A percentile compares a stretch with the other conserved stretches of the same genome.
phyloP scores from a whole-genome alignment of 2,329 filamentous ascomycete genomes.

The Alternaria sp. region DNA sequence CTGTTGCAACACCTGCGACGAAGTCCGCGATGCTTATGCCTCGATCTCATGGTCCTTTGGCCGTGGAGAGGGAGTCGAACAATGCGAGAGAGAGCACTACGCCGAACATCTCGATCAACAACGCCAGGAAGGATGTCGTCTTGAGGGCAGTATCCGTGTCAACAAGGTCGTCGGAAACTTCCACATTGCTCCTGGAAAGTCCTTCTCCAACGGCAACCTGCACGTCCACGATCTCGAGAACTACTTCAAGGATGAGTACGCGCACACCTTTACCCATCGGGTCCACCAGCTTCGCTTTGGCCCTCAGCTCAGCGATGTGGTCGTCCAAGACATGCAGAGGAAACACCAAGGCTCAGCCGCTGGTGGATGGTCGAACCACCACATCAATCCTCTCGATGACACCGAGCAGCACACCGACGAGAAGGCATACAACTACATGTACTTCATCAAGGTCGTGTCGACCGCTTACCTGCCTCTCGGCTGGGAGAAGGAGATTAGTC shows the following conservation, averaged over 20 bases:
- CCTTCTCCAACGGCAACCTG: slow-evolving; percentile 95
- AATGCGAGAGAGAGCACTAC: slow-evolving; percentile 95
- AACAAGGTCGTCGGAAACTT: slow-evolving; percentile 99
- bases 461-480: slow-evolving; percentile 94
- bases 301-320: slow-evolving; percentile 81
- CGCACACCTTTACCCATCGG: slow-evolving; percentile 87
- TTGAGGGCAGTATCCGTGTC: slow-evolving; percentile 90
- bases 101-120: slow-evolving; percentile 86
- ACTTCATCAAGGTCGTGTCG: slow-evolving; percentile 98
- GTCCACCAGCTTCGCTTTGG: slow-evolving; percentile 94
- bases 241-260: slow-evolving; percentile 77
- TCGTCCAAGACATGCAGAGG: slow-evolving; percentile 56
- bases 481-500: slow-evolving; percentile 70
- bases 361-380: slow-evolving; percentile 82
- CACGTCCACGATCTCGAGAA: slow-evolving; percentile 98
- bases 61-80: slow-evolving; percentile 88
- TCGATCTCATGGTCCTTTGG: slow-evolving; percentile 92
- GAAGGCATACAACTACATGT: slow-evolving; percentile 95
- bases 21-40: slow-evolving; percentile 95
- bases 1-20: slow-evolving; percentile 97
- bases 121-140: slow-evolving; percentile 89
- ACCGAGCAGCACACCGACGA: slow-evolving; percentile 80
- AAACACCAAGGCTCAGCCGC: slow-evolving; percentile 65
- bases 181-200: slow-evolving; percentile 94
- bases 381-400: slow-evolving; percentile 88